phyloP scores from a whole-genome alignment of 345 rosid species.

The Brassica nigra region DNA sequence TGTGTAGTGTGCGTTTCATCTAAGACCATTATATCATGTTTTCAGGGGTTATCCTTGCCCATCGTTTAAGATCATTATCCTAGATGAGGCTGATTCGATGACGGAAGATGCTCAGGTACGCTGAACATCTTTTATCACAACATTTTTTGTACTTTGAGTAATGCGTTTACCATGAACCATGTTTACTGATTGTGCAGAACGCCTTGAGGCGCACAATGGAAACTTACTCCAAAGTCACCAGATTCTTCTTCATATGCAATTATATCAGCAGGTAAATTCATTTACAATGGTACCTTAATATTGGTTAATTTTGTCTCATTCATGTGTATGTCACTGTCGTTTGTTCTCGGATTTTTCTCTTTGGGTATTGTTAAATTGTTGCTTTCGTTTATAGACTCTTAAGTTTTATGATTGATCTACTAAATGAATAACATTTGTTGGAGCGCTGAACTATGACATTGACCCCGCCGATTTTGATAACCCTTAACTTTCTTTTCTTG shows the following conservation, averaged over 20 bases:
- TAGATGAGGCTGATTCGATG: conserved; percentile 99
- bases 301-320: neutral
- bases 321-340: conserved; percentile 3
- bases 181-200: conserved; percentile 49
- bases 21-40: conserved; percentile 5
- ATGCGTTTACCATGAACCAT: neutral
- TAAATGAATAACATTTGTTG: neutral
- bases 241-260: conserved; percentile 92
- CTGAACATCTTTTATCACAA: neutral
- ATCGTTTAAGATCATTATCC: conserved; percentile 81
- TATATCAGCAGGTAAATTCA: conserved; percentile 85
- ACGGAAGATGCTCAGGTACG: conserved; percentile 99
- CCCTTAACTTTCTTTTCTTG: conserved; percentile 19
- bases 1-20: neutral
- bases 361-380: neutral
- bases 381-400: neutral
- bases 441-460: neutral
- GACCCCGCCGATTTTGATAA: conserved; percentile 16
- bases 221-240: conserved; percentile 90
- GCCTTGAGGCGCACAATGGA: conserved; percentile 98
- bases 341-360: neutral
- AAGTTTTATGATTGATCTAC: neutral
- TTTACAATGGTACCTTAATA: neutral
- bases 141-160: neutral
- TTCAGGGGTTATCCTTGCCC: conserved; percentile 91